Conservation (phyloP, 805 yeast genomes). For the Saccharomycopsis capsularis region DNA sequence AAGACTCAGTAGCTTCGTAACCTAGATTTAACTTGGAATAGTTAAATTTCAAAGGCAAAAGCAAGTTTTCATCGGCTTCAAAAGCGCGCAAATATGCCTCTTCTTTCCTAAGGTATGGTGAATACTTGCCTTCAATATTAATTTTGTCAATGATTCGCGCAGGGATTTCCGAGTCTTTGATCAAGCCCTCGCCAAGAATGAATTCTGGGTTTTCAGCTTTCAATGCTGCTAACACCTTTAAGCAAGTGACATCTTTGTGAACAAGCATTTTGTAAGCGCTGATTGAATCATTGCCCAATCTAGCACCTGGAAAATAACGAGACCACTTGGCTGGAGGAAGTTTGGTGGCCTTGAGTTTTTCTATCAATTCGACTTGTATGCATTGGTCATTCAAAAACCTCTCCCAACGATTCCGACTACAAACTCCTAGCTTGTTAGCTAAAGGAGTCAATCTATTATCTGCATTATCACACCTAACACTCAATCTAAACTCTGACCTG, state of each 20-base stretch:
- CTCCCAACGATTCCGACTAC: slow-evolving; percentile 50
- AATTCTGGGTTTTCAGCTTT: not conserved
- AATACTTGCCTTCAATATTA: slow-evolving; percentile 75
- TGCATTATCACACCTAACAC: slow-evolving; percentile 91
- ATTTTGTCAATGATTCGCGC: slow-evolving; percentile 50
- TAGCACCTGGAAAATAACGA: slow-evolving; percentile 24
- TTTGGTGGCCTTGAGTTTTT: slow-evolving; percentile 37
- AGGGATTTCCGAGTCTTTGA: slow-evolving; percentile 28
- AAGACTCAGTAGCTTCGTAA: slow-evolving; percentile 59
- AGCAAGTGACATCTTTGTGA: slow-evolving; percentile 4
- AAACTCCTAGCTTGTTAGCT: slow-evolving; percentile 64
- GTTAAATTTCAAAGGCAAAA: slow-evolving; percentile 61
- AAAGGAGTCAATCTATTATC: slow-evolving; percentile 70
- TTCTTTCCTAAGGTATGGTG: slow-evolving; percentile 73
- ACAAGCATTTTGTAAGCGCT: slow-evolving; percentile 59
- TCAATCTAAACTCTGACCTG: slow-evolving; percentile 85
- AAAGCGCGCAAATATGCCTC: slow-evolving; percentile 65
- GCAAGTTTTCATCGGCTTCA: slow-evolving; percentile 70
- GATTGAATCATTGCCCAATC: slow-evolving; percentile 34
- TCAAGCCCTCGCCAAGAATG: slow-evolving; percentile 32
- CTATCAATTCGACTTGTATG: slow-evolving; percentile 38
- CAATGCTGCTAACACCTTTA: slow-evolving; percentile 1
- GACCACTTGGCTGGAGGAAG: slow-evolving; percentile 62
- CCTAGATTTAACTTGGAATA: slow-evolving; percentile 61
- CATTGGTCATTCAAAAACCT: slow-evolving; percentile 38